Evolutionary conservation across 805 yeast species (phyloP).

Genomic region (Kockiozyma suomiensis): DNA sequence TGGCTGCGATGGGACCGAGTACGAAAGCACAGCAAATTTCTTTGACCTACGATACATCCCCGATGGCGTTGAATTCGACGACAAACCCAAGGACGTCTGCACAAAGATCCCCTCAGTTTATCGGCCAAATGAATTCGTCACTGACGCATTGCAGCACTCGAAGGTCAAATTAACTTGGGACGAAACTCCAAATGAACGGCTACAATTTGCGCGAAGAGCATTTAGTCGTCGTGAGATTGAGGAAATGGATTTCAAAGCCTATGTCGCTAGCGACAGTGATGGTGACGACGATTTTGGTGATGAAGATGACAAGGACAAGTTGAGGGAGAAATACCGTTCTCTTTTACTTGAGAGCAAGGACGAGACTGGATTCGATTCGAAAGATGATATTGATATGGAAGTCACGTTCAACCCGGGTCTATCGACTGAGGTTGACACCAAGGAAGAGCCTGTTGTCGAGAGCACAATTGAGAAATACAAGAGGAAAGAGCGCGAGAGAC

Average conservation of each 20-base stretch:
- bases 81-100: constrained; percentile 74
- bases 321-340: constrained; percentile 63
- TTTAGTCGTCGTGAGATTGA: constrained; percentile 81
- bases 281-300: constrained; percentile 54
- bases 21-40: constrained; percentile 90
- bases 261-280: constrained; percentile 73
- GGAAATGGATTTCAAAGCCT: constrained; percentile 76
- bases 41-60: constrained; percentile 93
- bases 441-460: constrained; percentile 54
- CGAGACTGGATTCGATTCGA: constrained; percentile 42
- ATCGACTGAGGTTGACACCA: constrained; percentile 47
- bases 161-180: constrained; percentile 98
- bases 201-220: constrained; percentile 71
- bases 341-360: constrained; percentile 47
- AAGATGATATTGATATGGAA: constrained; percentile 85
- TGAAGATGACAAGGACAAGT: constrained; percentile 34
- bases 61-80: constrained; percentile 86
- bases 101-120: constrained; percentile 71
- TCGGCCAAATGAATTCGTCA: constrained; percentile 78
- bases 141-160: constrained; percentile 95
- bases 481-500: constrained; percentile 88
- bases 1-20: constrained; percentile 92
- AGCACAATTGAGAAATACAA: constrained; percentile 76
- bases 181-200: constrained; percentile 91
- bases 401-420: constrained; percentile 92